Conservation (phyloP, 371 early-diverging fungal genomes). For the Lichtheimia ramosa region DNA sequence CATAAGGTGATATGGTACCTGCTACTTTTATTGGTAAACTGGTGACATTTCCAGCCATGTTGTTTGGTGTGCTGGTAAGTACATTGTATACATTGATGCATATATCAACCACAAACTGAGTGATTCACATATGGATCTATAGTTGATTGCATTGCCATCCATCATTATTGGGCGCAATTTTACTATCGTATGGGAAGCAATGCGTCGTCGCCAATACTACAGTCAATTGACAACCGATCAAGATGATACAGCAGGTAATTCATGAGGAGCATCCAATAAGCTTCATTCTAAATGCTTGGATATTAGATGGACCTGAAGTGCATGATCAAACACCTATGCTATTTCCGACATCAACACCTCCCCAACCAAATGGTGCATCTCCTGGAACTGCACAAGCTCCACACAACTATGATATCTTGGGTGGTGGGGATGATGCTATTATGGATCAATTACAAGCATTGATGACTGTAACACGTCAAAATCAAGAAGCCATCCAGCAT, state of each 20-base stretch:
- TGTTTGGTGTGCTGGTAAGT: constrained; percentile 75
- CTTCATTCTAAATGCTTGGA: too few relatives aligned
- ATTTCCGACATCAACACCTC: constrained; percentile 5
- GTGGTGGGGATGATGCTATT: constrained; percentile 37
- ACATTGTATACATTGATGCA: neutral
- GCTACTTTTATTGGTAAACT: constrained; percentile 82
- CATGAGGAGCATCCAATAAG: too few relatives aligned
- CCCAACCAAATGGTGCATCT: constrained; percentile 3
- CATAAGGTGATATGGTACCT: constrained; percentile 75
- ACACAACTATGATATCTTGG: constrained; percentile 11
- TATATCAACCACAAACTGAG: neutral
- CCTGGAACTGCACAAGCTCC: constrained; percentile 7
- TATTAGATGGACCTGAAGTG: constrained; percentile 1
- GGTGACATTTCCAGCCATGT: constrained; percentile 84
- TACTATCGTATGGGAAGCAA: constrained; percentile 83
- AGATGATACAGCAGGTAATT: constrained; percentile 2
- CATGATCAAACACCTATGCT: neutral
- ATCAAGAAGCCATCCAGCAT: constrained; percentile 54
- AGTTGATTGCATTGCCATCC: constrained; percentile 83
- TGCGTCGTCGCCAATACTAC: constrained; percentile 48
- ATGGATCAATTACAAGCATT: constrained; percentile 47
- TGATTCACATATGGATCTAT: neutral
- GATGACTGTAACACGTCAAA: constrained; percentile 50
- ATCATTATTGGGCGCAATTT: constrained; percentile 89
- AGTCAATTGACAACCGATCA: constrained; percentile 7